These are phyloP conservation scores for Chlamydomonas reinhardtii DNA, from an alignment of 163 green algal species.

Conservation along the genomic window DNA sequence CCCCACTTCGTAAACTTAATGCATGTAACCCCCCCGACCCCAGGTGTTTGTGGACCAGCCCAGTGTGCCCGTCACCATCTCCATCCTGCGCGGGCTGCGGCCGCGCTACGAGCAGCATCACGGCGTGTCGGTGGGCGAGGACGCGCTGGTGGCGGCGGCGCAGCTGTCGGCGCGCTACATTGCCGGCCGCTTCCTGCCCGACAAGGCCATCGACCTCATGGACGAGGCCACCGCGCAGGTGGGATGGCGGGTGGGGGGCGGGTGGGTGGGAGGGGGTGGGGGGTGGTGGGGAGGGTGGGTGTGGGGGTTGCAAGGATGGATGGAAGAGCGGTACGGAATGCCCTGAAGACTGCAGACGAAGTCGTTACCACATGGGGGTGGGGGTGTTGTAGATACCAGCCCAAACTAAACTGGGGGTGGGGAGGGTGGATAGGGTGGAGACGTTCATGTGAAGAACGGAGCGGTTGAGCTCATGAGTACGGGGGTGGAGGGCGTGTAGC, in stretches of 20 bases:
- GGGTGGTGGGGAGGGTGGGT: neutral
- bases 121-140: conserved; percentile 53
- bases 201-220: conserved; percentile 98
- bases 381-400: too few species aligned
- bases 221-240: conserved; percentile 90
- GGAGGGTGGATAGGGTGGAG: too few species aligned
- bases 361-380: too few species aligned
- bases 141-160: conserved; percentile 66
- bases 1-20: too few species aligned
- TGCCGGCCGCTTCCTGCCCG: conserved; percentile 78
- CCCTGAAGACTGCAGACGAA: too few species aligned
- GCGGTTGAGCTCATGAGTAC: too few species aligned
- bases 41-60: conserved; percentile 77
- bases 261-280: neutral
- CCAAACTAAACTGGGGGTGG: too few species aligned
- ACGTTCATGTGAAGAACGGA: too few species aligned
- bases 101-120: conserved; percentile 69
- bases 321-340: too few species aligned
- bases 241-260: neutral
- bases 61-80: conserved; percentile 59
- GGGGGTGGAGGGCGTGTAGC: too few species aligned
- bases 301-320: too few species aligned
- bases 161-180: conserved; percentile 87
- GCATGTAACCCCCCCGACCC: neutral
- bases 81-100: conserved; percentile 73